Evolutionary conservation across 1,284 basidiomycete genomes (phyloP), one percentile per base, ranked within the genome.

Genomic region (Austroboletus novae-zelandiae): DNA sequence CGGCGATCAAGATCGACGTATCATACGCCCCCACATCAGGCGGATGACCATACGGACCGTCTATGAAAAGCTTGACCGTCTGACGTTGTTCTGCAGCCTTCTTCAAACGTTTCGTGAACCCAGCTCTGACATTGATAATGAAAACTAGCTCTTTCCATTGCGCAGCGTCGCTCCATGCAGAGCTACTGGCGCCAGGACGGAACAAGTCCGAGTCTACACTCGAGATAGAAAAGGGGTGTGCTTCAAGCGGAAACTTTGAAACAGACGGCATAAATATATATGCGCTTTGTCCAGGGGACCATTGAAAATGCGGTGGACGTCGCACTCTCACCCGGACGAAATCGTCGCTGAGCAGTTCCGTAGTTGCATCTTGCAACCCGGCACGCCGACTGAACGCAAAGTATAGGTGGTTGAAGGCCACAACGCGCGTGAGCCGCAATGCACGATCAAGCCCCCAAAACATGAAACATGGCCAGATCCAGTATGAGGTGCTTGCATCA

Each of bases 401-500:
- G 45, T 65, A 68, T 42, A 61, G 43, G 44, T 63, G 54, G 67
- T 86, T 87, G 68, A 75, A 74, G 32, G 75, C 53, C 42, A 80
- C 55, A 7, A 86, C 62, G 15, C 83, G 78, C 10, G 73, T 51
- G 15, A 75, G 20, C 13, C 84, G 79, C 48, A 84, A 57, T 35
- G 77, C 50, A 25, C 85, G 78, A 62, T 89, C 86, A 42, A 85
- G 62, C 0, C 71, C 83, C 85, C 85, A 89, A 31, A 87, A 62
- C 56, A 84, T 67, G 66, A 85, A 74, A 2, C 75, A 72, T 5
- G 83, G 81, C 79, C 79, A 81, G 27, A 80, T 59, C 55, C 76
- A 78, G 51, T 67, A 55, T 3, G 61, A 54, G 20, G 61, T 57
- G 15, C 58, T 27, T 57, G 9, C 1, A 47, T 37, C 27, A 17